Evolutionary conservation across 805 yeast genomes (phyloP).

Genomic region (Candida nanaspora): DNA sequence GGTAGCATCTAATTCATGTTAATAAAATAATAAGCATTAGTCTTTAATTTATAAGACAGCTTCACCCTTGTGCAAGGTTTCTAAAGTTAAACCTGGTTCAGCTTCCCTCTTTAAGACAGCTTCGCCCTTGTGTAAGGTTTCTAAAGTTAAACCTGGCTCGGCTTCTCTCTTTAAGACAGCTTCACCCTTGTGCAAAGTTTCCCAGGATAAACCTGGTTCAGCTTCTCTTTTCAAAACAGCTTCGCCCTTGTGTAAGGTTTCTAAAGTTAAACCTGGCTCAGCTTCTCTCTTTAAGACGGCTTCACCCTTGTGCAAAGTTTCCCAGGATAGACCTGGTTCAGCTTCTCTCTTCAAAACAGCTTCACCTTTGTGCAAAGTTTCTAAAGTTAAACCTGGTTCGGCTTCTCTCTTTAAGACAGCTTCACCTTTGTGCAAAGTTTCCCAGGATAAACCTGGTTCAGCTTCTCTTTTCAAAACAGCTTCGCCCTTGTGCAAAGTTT

Average conservation of each 20-base stretch:
- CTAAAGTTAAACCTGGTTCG: constrained; percentile 9
- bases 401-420: constrained; percentile 22
- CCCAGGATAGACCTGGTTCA: constrained; percentile 16
- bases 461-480: constrained; percentile 24
- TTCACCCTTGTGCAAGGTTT: too few relatives aligned
- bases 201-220: constrained; percentile 6
- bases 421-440: constrained; percentile 20
- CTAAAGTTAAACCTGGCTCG: too few relatives aligned
- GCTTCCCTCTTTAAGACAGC: too few relatives aligned
- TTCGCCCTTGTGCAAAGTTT: constrained; percentile 20
- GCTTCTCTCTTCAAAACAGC: constrained; percentile 23
- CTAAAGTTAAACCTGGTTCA: too few relatives aligned
- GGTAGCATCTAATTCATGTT: too few relatives aligned
- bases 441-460: constrained; percentile 2
- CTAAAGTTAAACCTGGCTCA: constrained; percentile 7
- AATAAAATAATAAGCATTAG: too few relatives aligned
- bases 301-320: constrained; percentile 2
- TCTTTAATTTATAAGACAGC: too few relatives aligned
- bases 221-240: constrained; percentile 23
- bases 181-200: constrained; percentile 9
- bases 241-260: constrained; percentile 6
- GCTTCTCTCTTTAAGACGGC: constrained; percentile 12
- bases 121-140: too few relatives aligned
- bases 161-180: constrained; percentile 17
- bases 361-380: constrained; percentile 5